phyloP scores from a whole-genome alignment of 495 filamentous ascomycete genomes.

The Ascodesmis nigricans region DNA sequence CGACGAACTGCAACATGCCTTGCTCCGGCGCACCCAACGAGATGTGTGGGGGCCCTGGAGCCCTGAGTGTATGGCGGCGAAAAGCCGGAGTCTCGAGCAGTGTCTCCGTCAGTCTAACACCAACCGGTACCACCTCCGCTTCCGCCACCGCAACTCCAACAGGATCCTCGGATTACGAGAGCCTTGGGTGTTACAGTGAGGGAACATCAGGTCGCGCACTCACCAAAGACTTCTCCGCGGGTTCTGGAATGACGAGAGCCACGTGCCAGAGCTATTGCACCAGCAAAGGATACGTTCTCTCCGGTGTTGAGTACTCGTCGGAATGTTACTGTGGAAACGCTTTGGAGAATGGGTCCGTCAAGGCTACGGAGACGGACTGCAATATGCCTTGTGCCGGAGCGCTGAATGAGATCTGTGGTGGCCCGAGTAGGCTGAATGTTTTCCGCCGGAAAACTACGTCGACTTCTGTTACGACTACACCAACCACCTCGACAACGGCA shows the following conservation, averaged over 20 bases:
- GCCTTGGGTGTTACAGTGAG: slow-evolving; percentile 13
- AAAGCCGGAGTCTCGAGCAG: slow-evolving; percentile 11
- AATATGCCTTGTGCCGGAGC: slow-evolving; percentile 13
- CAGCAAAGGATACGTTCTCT: slow-evolving; percentile 1
- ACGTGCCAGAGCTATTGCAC: slow-evolving; percentile 8
- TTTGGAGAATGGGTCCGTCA: slow-evolving; percentile 6
- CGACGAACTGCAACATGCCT: slow-evolving; percentile 28
- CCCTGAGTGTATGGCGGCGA: slow-evolving; percentile 33
- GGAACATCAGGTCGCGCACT: slow-evolving; percentile 1
- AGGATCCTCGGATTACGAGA: too few species aligned
- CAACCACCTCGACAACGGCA: background rate
- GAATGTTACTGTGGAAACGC: slow-evolving; percentile 28
- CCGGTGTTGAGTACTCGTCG: slow-evolving; percentile 11
- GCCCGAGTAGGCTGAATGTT: slow-evolving; percentile 3
- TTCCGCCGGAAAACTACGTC: background rate
- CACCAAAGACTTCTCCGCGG: slow-evolving; percentile 4
- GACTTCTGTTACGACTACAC: slow-evolving; percentile 1
- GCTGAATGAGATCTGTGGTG: slow-evolving; percentile 9
- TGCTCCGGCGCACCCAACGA: slow-evolving; percentile 35
- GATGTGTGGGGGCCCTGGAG: slow-evolving; percentile 32
- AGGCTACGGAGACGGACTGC: slow-evolving; percentile 3
- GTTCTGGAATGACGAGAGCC: slow-evolving; percentile 7
- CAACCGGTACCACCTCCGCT: too few species aligned
- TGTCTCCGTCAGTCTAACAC: slow-evolving; percentile 11
- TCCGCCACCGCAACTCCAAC: too few species aligned